Evolutionary conservation across 2,329 filamentous ascomycete genomes (phyloP), one percentile per base, ranked within the genome.

Genomic region (Sporothrix variecibatus): DNA sequence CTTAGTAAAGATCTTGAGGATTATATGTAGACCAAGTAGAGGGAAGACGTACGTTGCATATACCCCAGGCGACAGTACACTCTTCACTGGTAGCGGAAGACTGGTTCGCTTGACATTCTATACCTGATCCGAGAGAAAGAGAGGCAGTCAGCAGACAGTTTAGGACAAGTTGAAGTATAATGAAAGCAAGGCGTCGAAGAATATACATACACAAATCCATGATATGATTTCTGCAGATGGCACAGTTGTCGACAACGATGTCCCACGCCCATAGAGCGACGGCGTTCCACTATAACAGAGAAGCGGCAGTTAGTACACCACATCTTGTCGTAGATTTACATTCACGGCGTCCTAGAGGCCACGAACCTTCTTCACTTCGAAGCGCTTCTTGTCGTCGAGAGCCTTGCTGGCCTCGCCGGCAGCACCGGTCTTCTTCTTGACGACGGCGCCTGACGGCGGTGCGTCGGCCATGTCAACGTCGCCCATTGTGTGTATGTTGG

Each of bases 241-340:
- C 96, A 82, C 96, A 99, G 88, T 99, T 99, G 85, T 99, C 96
- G 76, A 99, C 96, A 43, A 98, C 95, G 75, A 99, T 99, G 82
- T 99, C 96, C 96, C 96, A 99, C 0, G 96, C 96, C 96, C 96
- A 99, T 1, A 99, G 88, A 56, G 96, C 95, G 71, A 99, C 96
- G 0, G 96, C 96, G 80, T 98, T 98, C 96, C 96, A 99, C 95
- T 98, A 80, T 60, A 76, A 70, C 64, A 76, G 2, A 20, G 65
- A 4, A 11, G 5, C n/a, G 34, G 28, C 7, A 60, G 70, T 46
- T 28, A 46, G 6, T 15, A 73, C 17, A 31, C 2, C 31, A 74
- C 7, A 71, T 77, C 70, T 8, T 34, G 12, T 58, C n/a, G 2
- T 3, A 0, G 31, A 20, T 9, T n/a, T 9, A 15, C 26, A 70